These are phyloP conservation scores for Phytophthora crassamura DNA, from an alignment of 352 stramenopile species.

Conservation along the genomic window DNA sequence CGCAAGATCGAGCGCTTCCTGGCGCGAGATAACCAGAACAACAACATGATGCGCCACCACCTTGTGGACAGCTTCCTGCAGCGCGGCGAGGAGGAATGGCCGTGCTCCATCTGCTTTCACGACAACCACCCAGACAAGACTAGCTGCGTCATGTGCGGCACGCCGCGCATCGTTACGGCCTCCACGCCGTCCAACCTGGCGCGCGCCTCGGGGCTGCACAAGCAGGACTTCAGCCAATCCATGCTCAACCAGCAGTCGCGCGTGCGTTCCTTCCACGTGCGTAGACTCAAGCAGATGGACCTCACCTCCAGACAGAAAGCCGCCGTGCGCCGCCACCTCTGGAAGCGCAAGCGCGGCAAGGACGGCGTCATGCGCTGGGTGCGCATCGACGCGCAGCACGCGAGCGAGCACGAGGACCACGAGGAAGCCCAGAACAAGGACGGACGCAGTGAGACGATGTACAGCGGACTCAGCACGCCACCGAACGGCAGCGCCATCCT, in stretches of 20 bases:
- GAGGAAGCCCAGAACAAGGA: conserved; percentile 39
- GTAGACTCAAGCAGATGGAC: conserved; percentile 87
- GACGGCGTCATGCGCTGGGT: conserved; percentile 85
- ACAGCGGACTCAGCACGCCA: conserved; percentile 60
- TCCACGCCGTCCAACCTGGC: conserved; percentile 63
- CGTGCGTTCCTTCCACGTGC: conserved; percentile 86
- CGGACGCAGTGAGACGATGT: conserved; percentile 27
- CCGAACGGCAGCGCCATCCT: conserved; percentile 50
- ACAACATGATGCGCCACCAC: conserved; percentile 91
- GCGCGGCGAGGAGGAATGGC: conserved; percentile 83
- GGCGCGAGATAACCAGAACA: conserved; percentile 83
- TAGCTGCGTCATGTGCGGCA: conserved; percentile 86
- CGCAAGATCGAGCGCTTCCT: conserved; percentile 89
- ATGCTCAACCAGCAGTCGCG: conserved; percentile 86
- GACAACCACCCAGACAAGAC: conserved; percentile 87
- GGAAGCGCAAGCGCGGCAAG: conserved; percentile 72
- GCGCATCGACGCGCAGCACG: conserved; percentile 69
- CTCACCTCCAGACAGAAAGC: conserved; percentile 83
- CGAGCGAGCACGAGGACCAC: conserved; percentile 34
- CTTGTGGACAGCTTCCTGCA: conserved; percentile 86
- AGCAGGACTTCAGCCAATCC: conserved; percentile 69
- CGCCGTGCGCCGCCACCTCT: conserved; percentile 77
- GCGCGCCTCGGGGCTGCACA: conserved; percentile 75
- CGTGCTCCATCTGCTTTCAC: conserved; percentile 90
- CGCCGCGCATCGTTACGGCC: conserved; percentile 64